These are phyloP conservation scores for Proteromonas lacertae DNA, from an alignment of 352 stramenopile genomes.

Conservation along the genomic window DNA sequence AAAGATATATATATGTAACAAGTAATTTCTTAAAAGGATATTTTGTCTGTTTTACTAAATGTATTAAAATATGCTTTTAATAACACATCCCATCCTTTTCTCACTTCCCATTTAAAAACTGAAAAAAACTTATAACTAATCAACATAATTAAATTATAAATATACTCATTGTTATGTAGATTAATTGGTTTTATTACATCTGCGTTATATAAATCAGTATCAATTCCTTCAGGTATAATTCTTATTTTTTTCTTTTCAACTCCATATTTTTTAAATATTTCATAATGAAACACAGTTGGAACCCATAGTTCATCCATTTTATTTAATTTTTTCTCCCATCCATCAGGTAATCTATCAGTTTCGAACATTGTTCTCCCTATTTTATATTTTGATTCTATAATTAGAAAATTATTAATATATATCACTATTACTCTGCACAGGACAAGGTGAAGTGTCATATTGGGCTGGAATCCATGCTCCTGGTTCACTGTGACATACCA, in stretches of 20 bases:
- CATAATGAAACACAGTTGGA: conserved; percentile 27
- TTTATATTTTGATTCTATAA: conserved; percentile 23
- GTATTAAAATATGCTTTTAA: conserved; percentile 32
- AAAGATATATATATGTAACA: too few relatives aligned
- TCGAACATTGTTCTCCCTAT: conserved; percentile 72
- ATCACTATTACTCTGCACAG: conserved; percentile 5
- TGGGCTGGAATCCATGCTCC: conserved; percentile 30
- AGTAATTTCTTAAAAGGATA: too few relatives aligned
- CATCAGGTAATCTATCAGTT: conserved; percentile 48
- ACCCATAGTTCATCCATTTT: conserved; percentile 63
- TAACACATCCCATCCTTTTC: conserved; percentile 49
- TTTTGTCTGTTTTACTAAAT: conserved; percentile 18
- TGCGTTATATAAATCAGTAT: conserved; percentile 45
- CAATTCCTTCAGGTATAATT: conserved; percentile 39
- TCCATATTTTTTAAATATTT: conserved; percentile 15
- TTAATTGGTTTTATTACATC: background rate
- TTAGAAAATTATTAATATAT: conserved; percentile 23
- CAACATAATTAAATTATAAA: background rate
- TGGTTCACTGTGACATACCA: conserved; percentile 56
- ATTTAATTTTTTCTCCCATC: conserved; percentile 42
- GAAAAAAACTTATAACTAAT: conserved; percentile 29
- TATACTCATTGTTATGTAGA: background rate
- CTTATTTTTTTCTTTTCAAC: conserved; percentile 16
- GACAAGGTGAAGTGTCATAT: background rate
- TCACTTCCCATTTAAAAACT: conserved; percentile 65